A percentile compares a stretch with the other conserved stretches of the same genome.
Conservation (phyloP, 768 basidiomycete genomes). For the Nidula microcarpa region DNA sequence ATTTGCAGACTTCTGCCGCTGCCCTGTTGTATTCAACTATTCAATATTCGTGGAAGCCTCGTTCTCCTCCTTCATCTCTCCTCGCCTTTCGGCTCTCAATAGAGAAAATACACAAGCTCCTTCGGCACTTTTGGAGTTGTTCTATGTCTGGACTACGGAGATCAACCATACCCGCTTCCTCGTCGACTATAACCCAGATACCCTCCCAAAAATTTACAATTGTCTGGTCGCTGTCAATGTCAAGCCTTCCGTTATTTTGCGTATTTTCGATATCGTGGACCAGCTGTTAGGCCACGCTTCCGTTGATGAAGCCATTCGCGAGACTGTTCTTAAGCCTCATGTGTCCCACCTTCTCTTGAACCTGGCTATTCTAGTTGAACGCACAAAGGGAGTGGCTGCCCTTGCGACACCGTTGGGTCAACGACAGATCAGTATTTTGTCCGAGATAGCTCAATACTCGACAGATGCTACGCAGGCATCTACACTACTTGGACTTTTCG, state of each 20-base stretch:
- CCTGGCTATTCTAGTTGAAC: slow-evolving; percentile 66
- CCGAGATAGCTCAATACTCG: slow-evolving; percentile 73
- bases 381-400: slow-evolving; percentile 44
- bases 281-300: slow-evolving; percentile 55
- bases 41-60: slow-evolving; percentile 60
- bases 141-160: slow-evolving; percentile 70
- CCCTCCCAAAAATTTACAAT: slow-evolving; percentile 76
- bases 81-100: slow-evolving; percentile 72
- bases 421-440: slow-evolving; percentile 79
- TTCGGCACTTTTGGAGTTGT: slow-evolving; percentile 82
- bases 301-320: slow-evolving; percentile 45
- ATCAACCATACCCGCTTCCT: slow-evolving; percentile 59
- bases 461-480: slow-evolving; percentile 68
- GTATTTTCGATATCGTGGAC: slow-evolving; percentile 85
- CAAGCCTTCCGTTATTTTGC: slow-evolving; percentile 78
- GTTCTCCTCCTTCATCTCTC: slow-evolving; percentile 74
- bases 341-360: slow-evolving; percentile 69
- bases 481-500: slow-evolving; percentile 67
- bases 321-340: slow-evolving; percentile 62
- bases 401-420: slow-evolving; percentile 68
- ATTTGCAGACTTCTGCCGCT: slow-evolving; percentile 83
- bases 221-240: slow-evolving; percentile 82
- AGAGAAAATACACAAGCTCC: slow-evolving; percentile 91
- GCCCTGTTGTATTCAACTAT: slow-evolving; percentile 73
- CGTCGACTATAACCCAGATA: slow-evolving; percentile 61